A percentile compares a stretch with the other conserved stretches of the same genome.
phyloP scores from a whole-genome alignment of 257 asterid genomes.

The Salvia rosmarinus region DNA sequence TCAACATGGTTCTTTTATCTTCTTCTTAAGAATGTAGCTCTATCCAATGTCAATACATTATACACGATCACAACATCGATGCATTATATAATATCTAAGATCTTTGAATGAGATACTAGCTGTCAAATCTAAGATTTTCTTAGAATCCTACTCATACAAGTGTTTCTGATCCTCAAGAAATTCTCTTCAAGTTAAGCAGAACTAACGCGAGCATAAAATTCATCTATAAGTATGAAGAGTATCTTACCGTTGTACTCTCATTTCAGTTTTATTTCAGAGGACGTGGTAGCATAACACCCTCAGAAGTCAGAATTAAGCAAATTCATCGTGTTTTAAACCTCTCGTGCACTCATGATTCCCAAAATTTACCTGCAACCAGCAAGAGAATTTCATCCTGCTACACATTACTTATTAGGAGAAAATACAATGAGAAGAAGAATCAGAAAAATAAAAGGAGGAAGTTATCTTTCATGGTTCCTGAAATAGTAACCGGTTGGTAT shows the following conservation, averaged over 20 bases:
- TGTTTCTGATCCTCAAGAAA: not conserved
- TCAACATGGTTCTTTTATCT: not conserved
- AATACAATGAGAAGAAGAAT: not conserved
- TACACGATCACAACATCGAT: not conserved
- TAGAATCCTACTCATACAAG: not conserved
- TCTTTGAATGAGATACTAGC: not conserved
- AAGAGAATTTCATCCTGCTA: not conserved
- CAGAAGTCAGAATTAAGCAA: slow-evolving; percentile 2
- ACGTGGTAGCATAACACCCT: not conserved
- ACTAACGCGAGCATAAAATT: not conserved
- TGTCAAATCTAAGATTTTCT: not conserved
- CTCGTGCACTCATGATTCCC: not conserved
- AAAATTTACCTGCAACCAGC: slow-evolving; percentile 20
- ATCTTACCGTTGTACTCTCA: not conserved
- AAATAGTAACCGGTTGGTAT: no score
- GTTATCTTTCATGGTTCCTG: not conserved
- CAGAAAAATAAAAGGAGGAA: not conserved
- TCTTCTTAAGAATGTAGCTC: not conserved
- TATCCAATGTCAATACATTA: not conserved
- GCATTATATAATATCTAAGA: not conserved
- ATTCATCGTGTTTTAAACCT: slow-evolving; percentile 9
- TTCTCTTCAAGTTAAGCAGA: not conserved
- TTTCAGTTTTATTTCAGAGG: no score
- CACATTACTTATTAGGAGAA: not conserved
- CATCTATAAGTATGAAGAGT: not conserved